Conservation (phyloP, 805 yeast genomes). For the Yueomyces sinensis region DNA sequence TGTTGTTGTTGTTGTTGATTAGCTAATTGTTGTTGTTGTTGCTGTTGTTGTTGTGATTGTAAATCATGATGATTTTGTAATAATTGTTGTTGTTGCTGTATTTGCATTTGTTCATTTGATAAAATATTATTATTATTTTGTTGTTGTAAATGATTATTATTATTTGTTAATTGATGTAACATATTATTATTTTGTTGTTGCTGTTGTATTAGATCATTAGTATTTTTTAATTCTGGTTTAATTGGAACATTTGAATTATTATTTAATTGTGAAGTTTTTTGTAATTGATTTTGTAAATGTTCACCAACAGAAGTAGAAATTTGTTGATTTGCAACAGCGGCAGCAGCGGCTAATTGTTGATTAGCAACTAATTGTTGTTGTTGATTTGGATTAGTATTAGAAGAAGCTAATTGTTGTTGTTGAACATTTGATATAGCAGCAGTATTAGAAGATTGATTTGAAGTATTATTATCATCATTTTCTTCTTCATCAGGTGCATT, state of each 20-base stretch:
- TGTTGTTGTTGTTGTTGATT: constrained; percentile 7
- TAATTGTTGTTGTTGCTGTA: constrained; percentile 5
- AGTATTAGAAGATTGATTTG: constrained; percentile 18
- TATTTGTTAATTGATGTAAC: neutral
- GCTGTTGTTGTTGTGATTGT: constrained; percentile 4
- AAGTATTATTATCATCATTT: constrained; percentile 38
- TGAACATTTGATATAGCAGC: constrained; percentile 12
- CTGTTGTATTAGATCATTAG: too few species aligned
- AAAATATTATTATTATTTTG: constrained; percentile 2
- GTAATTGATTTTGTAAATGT: neutral
- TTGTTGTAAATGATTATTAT: neutral
- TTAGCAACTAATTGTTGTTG: constrained; percentile 12
- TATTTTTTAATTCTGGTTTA: neutral
- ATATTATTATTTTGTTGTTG: neutral
- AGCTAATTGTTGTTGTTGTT: constrained; percentile 22
- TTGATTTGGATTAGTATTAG: constrained; percentile 23
- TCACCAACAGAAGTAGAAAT: neutral
- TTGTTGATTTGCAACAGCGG: neutral
- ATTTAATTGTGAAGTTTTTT: neutral
- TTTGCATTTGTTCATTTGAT: constrained; percentile 17
- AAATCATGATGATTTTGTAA: constrained; percentile 5
- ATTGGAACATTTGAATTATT: neutral
- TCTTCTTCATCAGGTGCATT: constrained; percentile 86
- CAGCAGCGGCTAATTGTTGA: constrained; percentile 3
- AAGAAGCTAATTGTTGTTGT: constrained; percentile 8